phyloP scores from a whole-genome alignment of 148 eudicot species.

The Suaeda aralocaspica region DNA sequence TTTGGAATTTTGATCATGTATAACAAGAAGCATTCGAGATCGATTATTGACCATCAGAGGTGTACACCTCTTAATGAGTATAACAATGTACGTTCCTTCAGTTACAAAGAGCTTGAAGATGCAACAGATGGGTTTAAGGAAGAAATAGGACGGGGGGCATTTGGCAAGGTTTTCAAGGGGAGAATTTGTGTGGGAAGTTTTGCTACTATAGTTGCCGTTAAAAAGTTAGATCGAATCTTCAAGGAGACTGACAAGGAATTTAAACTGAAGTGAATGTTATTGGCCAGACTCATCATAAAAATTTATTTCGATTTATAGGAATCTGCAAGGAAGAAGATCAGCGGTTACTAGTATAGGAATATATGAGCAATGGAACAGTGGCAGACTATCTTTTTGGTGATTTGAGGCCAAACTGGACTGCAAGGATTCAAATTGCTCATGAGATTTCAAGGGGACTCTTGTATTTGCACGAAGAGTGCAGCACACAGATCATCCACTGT shows the following conservation, averaged over 20 bases:
- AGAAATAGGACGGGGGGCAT: slow-evolving; percentile 36
- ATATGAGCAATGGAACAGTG: slow-evolving; percentile 44
- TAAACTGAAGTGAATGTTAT: slow-evolving; percentile 40
- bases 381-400: slow-evolving; percentile 39
- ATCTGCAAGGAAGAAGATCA: slow-evolving; percentile 47
- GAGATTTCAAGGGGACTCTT: slow-evolving; percentile 41
- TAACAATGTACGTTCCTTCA: slow-evolving; percentile 32
- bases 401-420: slow-evolving; percentile 35
- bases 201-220: slow-evolving; percentile 7
- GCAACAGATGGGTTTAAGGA: slow-evolving; percentile 48
- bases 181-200: slow-evolving; percentile 14
- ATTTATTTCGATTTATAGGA: slow-evolving; percentile 40
- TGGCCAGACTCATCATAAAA: slow-evolving; percentile 42
- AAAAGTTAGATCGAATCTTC: slow-evolving; percentile 20
- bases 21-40: slow-evolving; percentile 1
- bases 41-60: too few relatives aligned
- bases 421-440: slow-evolving; percentile 27
- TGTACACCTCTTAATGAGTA: not conserved
- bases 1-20: slow-evolving; percentile 10
- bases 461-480: slow-evolving; percentile 58
- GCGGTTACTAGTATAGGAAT: slow-evolving; percentile 45
- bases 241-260: slow-evolving; percentile 49
- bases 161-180: slow-evolving; percentile 52
- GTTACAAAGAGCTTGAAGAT: slow-evolving; percentile 36
- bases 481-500: slow-evolving; percentile 61